Evolutionary conservation across 2,329 filamentous ascomycete species (phyloP), one percentile per base, ranked within the genome.

Genomic region (Coccinonectria pachysandricola): DNA sequence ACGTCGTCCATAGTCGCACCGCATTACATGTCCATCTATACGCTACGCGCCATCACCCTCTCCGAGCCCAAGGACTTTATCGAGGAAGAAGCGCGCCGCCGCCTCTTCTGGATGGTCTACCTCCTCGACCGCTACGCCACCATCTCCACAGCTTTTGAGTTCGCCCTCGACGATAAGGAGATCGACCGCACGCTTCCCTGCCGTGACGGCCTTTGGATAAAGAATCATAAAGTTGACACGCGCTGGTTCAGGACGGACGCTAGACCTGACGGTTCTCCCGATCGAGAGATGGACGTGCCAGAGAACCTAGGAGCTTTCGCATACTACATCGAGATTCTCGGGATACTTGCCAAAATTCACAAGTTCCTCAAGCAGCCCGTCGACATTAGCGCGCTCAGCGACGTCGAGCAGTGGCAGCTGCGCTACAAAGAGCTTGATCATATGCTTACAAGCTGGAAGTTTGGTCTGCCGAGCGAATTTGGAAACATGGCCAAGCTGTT

Each of bases 101-200:
- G 87, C 14, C 62, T 94, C 1, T 93, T 95, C 53, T 95, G 87
- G 87, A 88, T 92, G 76, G 77, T 93, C 8, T 95, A 93, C 48
- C 59, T 94, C 8, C 65, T 95, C 5, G 87, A 95, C 50, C 71
- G 87, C 25, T 94, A 93, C 48, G 85, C 85, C 1, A 94, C 86
- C 1, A 78, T 94, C 30, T 79, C 85, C 1, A 94, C 87, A 0
- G 85, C 87, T 0, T 94, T 94, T 42, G 85, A 94, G 42, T 93
- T 94, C 49, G 83, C 84, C 1, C 59, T 95, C 11, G 79, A 88
- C 40, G 85, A 94, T 45, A 83, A 79, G 47, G 86, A 94, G 46
- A 88, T 94, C 22, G 86, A 94, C 48, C 73, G 87, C 13, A 82
- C 75, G 25, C 60, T 95, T 6, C 87, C 87, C 2, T 95, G 87